Percentiles rank a stretch among this genome's conserved stretches.
These are phyloP conservation scores for Curvularia sp. DNA, from an alignment of 2,329 filamentous ascomycete genomes.

Conservation along the genomic window DNA sequence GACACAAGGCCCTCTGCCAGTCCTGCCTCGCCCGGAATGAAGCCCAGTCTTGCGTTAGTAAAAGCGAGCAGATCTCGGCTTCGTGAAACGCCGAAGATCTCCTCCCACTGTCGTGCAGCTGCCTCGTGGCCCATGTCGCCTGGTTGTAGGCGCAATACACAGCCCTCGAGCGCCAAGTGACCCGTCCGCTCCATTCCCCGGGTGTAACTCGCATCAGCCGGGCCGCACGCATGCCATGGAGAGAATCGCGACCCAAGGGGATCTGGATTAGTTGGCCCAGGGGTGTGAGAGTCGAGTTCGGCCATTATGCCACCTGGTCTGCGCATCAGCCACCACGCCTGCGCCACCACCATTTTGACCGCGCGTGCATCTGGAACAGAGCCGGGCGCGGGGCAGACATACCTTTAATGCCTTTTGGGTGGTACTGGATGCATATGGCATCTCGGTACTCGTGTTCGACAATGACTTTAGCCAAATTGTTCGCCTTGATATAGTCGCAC, in stretches of 20 bases:
- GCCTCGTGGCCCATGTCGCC: constrained; percentile 48
- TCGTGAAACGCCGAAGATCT: constrained; percentile 51
- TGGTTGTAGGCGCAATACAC: constrained; percentile 47
- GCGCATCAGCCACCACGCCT: constrained; percentile 7
- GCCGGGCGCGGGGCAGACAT: background rate
- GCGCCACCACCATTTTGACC: background rate
- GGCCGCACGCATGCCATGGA: constrained; percentile 56
- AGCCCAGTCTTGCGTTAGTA: constrained; percentile 47
- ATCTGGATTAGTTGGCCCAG: constrained; percentile 45
- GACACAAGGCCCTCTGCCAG: constrained; percentile 48
- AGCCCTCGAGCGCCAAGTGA: constrained; percentile 48
- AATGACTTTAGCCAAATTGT: constrained; percentile 49
- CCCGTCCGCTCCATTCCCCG: constrained; percentile 47
- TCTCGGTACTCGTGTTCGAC: constrained; percentile 46
- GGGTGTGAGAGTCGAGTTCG: constrained; percentile 52
- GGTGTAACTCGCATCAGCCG: constrained; percentile 46
- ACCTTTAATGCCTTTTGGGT: constrained; percentile 54
- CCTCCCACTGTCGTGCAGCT: constrained; percentile 52
- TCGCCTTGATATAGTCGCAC: constrained; percentile 48
- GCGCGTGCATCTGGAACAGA: background rate
- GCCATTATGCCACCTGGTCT: constrained; percentile 52
- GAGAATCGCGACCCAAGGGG: constrained; percentile 51
- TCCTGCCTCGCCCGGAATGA: constrained; percentile 45
- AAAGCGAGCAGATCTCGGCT: constrained; percentile 52
- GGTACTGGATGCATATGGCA: constrained; percentile 52